These are phyloP conservation scores for Saccharomyces paradoxus DNA, from an alignment of 805 yeast species.

Conservation along the genomic window DNA sequence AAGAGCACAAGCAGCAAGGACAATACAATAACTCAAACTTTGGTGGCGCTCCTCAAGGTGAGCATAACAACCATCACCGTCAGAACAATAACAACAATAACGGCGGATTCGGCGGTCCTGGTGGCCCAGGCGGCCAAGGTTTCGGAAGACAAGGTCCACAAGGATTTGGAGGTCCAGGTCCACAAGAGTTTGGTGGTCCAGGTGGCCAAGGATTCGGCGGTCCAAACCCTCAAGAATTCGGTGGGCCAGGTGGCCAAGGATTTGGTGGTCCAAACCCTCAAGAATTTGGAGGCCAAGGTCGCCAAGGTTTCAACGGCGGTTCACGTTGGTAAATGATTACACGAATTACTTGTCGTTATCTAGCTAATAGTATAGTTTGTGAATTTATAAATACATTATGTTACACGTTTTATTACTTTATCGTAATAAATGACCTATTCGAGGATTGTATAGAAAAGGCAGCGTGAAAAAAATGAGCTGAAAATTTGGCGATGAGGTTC, in stretches of 20 bases:
- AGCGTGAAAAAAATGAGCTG: not conserved
- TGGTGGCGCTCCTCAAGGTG: conserved; percentile 4
- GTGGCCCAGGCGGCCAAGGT: conserved; percentile 8
- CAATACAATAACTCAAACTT: conserved; percentile 5
- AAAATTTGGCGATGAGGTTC: not conserved
- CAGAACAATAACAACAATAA: conserved; percentile 4
- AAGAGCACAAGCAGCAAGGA: conserved; percentile 15
- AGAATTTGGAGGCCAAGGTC: not conserved
- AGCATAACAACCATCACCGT: not conserved
- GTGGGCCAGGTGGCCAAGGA: conserved; percentile 3
- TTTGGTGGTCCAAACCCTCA: not conserved
- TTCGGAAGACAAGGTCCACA: not conserved
- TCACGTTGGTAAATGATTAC: conserved; percentile 2
- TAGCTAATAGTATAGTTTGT: not conserved
- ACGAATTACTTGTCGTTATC: not conserved
- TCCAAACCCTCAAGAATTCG: not conserved
- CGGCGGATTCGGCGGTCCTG: conserved; percentile 10
- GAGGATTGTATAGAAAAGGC: not conserved
- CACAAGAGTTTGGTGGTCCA: conserved; percentile 4
- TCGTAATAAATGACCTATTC: not conserved
- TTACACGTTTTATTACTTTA: not conserved
- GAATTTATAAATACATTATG: not conserved
- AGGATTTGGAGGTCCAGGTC: not conserved
- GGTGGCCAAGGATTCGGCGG: conserved; percentile 15
- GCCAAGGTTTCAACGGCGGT: conserved; percentile 9